phyloP scores from a whole-genome alignment of 164 flowering plant genomes.

The Nymphaea thermarum region DNA sequence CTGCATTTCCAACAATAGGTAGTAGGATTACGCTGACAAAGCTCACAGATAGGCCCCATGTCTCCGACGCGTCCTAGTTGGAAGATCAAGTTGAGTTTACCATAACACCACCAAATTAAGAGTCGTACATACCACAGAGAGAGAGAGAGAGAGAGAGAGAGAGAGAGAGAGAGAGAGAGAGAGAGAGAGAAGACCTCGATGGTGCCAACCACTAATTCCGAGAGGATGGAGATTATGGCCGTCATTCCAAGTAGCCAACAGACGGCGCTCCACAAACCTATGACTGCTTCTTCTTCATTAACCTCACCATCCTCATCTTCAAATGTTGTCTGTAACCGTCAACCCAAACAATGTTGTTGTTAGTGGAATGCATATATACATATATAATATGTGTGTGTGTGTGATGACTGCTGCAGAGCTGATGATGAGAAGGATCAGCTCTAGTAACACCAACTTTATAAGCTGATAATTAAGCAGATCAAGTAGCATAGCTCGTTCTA shows the following conservation, averaged over 20 bases:
- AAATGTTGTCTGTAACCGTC: neutral
- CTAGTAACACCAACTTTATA: too few species aligned
- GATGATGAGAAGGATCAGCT: too few species aligned
- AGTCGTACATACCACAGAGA: neutral
- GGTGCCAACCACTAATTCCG: constrained; percentile 74
- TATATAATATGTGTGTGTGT: too few species aligned
- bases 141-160: constrained; percentile 2
- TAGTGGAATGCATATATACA: too few species aligned
- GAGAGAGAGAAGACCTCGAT: constrained; percentile 52
- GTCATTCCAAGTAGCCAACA: constrained; percentile 74
- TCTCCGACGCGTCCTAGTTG: constrained; percentile 57
- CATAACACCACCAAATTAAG: too few species aligned
- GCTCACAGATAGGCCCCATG: constrained; percentile 83
- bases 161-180: neutral
- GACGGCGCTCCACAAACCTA: constrained; percentile 68
- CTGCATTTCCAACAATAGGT: constrained; percentile 94
- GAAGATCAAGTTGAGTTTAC: neutral
- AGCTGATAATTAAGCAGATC: too few species aligned
- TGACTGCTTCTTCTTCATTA: constrained; percentile 30
- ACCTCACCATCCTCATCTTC: constrained; percentile 26
- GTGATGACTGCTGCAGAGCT: too few species aligned
- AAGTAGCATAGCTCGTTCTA: too few species aligned
- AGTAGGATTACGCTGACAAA: constrained; percentile 84
- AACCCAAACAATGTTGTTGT: neutral
- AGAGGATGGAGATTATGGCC: constrained; percentile 51